These are phyloP conservation scores for Aspergillus phoenicis DNA, from an alignment of 2,329 filamentous ascomycete genomes.

Conservation along the genomic window DNA sequence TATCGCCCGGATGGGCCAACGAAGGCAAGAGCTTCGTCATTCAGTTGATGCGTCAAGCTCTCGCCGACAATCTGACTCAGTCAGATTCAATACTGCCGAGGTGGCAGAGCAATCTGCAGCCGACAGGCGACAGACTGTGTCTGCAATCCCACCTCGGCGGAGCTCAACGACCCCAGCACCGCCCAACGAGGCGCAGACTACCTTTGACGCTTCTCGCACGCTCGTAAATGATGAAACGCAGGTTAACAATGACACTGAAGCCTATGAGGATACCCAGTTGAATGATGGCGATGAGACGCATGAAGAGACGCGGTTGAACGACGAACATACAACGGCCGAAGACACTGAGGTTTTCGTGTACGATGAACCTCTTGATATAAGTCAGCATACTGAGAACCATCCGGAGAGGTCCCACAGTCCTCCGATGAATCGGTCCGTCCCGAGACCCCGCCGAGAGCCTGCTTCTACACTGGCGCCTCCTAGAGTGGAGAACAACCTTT, in stretches of 20 bases:
- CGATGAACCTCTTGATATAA: conserved; percentile 19
- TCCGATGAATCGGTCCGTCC: conserved; percentile 5
- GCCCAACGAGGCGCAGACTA: conserved; percentile 13
- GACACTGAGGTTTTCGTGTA: conserved; percentile 15
- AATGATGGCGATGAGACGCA: background rate
- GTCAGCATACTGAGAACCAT: conserved; percentile 12
- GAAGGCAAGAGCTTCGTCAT: conserved; percentile 11
- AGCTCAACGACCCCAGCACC: background rate
- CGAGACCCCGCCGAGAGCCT: background rate
- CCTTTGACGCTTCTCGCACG: conserved; percentile 15
- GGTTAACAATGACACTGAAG: background rate
- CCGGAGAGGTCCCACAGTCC: conserved; percentile 25
- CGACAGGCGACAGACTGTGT: conserved; percentile 11
- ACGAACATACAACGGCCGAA: conserved; percentile 1
- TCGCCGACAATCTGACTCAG: conserved; percentile 18
- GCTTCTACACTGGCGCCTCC: background rate
- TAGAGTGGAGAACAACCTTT: background rate
- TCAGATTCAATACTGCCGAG: background rate
- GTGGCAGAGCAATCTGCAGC: conserved; percentile 4
- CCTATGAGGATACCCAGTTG: background rate
- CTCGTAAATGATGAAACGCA: conserved; percentile 4
- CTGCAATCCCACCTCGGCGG: conserved; percentile 2
- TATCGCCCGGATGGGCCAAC: conserved; percentile 19
- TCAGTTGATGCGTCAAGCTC: background rate
- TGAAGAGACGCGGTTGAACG: background rate